Evolutionary conservation across 2,329 filamentous ascomycete species (phyloP).

Genomic region (Dothideomycetes sp.): DNA sequence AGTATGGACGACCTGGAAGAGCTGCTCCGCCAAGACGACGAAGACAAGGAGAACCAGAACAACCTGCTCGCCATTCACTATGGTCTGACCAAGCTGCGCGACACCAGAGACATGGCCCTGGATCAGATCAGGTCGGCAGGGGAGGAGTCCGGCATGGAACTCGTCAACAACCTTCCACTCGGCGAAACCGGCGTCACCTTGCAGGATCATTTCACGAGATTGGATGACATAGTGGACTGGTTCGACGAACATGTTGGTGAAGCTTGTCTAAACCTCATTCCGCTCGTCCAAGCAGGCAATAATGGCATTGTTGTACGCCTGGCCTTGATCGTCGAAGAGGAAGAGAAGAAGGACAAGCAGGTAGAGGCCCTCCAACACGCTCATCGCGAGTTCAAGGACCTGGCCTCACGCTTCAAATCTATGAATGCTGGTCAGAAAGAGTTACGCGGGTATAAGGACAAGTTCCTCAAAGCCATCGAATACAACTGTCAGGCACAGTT

Average conservation of each 20-base stretch:
- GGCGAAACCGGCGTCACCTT: slow-evolving; percentile 60
- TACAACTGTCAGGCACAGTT: slow-evolving; percentile 67
- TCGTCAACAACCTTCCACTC: slow-evolving; percentile 63
- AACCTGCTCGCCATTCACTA: slow-evolving; percentile 86
- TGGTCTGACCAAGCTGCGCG: slow-evolving; percentile 80
- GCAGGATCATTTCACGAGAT: slow-evolving; percentile 76
- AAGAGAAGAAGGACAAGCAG: slow-evolving; percentile 92
- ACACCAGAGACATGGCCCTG: slow-evolving; percentile 93
- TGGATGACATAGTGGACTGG: slow-evolving; percentile 84
- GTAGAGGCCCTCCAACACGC: slow-evolving; percentile 88
- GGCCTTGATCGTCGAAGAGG: slow-evolving; percentile 84
- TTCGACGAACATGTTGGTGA: slow-evolving; percentile 92
- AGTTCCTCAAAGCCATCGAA: slow-evolving; percentile 75
- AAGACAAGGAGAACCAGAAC: slow-evolving; percentile 79
- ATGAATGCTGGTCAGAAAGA: slow-evolving; percentile 91
- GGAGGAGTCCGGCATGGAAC: slow-evolving; percentile 90
- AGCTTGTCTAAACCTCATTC: slow-evolving; percentile 82
- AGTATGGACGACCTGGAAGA: slow-evolving; percentile 66
- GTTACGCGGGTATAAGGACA: slow-evolving; percentile 91
- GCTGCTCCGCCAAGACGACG: slow-evolving; percentile 74
- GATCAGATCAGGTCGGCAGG: slow-evolving; percentile 77
- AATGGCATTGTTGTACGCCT: slow-evolving; percentile 82
- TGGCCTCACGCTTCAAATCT: slow-evolving; percentile 86
- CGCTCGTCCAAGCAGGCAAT: slow-evolving; percentile 76
- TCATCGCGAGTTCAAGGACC: slow-evolving; percentile 88